Percentiles rank a stretch among this genome's conserved stretches.
These are phyloP conservation scores for Aspergillus alliaceus DNA, from an alignment of 2,329 filamentous ascomycete genomes.

Conservation along the genomic window DNA sequence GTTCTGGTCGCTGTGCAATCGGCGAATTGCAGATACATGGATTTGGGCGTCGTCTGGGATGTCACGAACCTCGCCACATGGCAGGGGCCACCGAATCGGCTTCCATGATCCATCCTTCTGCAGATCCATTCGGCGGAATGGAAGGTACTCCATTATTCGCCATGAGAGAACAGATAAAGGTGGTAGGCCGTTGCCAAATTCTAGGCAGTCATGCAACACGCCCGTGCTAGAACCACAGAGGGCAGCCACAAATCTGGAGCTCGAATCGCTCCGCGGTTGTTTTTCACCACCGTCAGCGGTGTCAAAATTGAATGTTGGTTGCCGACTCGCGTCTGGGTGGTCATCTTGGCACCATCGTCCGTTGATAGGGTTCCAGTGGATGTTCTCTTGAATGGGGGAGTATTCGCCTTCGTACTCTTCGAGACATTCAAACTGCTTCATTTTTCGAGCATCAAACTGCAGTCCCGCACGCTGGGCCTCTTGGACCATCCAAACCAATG, in stretches of 20 bases:
- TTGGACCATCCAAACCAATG: constrained; percentile 69
- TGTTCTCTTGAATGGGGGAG: constrained; percentile 32
- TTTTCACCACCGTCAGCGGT: constrained; percentile 18
- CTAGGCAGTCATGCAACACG: constrained; percentile 69
- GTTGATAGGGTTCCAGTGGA: constrained; percentile 15
- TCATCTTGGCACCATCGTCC: constrained; percentile 19
- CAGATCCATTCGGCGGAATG: constrained; percentile 78
- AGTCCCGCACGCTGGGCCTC: constrained; percentile 67
- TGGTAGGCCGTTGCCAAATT: constrained; percentile 61
- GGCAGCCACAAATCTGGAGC: constrained; percentile 55
- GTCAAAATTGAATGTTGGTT: constrained; percentile 6
- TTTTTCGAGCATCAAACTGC: constrained; percentile 67
- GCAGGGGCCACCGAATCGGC: constrained; percentile 77
- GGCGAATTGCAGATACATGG: constrained; percentile 71
- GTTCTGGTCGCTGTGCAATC: constrained; percentile 62
- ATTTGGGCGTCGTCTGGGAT: constrained; percentile 69
- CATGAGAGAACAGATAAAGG: constrained; percentile 61
- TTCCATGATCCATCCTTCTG: constrained; percentile 72
- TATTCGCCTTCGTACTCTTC: constrained; percentile 44
- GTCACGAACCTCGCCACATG: constrained; percentile 74
- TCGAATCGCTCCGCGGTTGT: constrained; percentile 25
- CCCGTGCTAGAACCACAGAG: constrained; percentile 59
- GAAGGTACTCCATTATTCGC: constrained; percentile 79
- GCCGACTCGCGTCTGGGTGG: constrained; percentile 7
- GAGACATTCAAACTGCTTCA: constrained; percentile 65